Conservation (phyloP, 176 grass and related monocot species). For the Oryza glaberrima region DNA sequence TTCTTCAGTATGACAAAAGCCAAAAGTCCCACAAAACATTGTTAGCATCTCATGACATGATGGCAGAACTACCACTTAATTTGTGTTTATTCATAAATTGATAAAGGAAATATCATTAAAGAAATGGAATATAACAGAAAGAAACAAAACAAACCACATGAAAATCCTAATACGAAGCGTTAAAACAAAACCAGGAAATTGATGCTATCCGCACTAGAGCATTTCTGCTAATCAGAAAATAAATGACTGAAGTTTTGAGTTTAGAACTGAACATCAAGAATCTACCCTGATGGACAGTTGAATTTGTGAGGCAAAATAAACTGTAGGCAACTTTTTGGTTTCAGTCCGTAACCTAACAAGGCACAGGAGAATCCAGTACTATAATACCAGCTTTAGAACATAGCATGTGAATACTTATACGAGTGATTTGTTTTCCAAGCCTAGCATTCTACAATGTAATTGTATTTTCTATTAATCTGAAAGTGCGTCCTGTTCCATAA, state of each 20-base stretch:
- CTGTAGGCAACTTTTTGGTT: neutral
- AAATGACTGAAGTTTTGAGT: neutral
- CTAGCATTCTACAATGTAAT: neutral
- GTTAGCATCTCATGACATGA: too few species aligned
- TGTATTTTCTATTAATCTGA: neutral
- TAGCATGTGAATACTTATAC: neutral
- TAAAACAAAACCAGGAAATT: too few species aligned
- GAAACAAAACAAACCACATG: too few species aligned
- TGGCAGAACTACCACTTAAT: too few species aligned
- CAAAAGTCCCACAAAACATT: too few species aligned
- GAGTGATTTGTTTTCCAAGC: neutral
- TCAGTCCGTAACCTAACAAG: neutral
- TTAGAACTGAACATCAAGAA: neutral
- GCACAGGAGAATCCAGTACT: neutral
- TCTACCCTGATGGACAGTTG: neutral
- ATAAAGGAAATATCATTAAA: too few species aligned
- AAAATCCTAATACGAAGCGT: too few species aligned
- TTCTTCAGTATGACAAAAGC: too few species aligned
- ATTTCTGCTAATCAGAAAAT: neutral
- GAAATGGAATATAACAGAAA: too few species aligned
- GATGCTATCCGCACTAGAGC: too few species aligned
- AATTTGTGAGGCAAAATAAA: neutral
- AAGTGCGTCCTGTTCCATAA: neutral
- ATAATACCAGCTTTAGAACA: neutral
- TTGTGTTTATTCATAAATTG: too few species aligned